Conservation (phyloP, 345 rosid species). For the Camelina sativa region DNA sequence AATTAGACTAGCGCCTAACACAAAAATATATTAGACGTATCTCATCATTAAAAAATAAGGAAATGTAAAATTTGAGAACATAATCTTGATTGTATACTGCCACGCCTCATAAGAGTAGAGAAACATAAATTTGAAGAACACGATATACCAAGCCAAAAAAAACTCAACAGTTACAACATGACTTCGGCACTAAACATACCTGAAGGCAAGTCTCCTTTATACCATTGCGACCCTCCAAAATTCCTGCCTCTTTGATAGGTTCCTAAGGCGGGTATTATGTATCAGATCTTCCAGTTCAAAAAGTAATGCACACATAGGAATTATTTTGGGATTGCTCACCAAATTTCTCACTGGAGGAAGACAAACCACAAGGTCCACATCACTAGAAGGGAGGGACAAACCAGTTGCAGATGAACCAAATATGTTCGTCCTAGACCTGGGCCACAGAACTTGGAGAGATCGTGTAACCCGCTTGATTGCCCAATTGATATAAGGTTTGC, state of each 20-base stretch:
- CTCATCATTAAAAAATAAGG: slow-evolving; percentile 6
- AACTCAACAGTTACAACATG: slow-evolving; percentile 13
- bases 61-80: slow-evolving; percentile 8
- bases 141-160: slow-evolving; percentile 18
- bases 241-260: slow-evolving; percentile 99
- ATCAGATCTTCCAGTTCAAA: slow-evolving; percentile 44
- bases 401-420: slow-evolving; percentile 98
- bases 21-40: slow-evolving; percentile 18
- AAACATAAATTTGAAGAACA: slow-evolving; percentile 15
- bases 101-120: slow-evolving; percentile 1
- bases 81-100: slow-evolving; percentile 1
- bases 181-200: slow-evolving; percentile 54
- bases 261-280: slow-evolving; percentile 55
- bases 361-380: slow-evolving; percentile 97
- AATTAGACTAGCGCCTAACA: slow-evolving; percentile 11
- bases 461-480: slow-evolving; percentile 93
- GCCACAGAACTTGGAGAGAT: slow-evolving; percentile 98
- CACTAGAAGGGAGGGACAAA: slow-evolving; percentile 94
- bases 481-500: slow-evolving; percentile 93
- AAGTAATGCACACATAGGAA: slow-evolving; percentile 30
- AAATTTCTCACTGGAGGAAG: slow-evolving; percentile 98
- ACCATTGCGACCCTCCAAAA: slow-evolving; percentile 99
- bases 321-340: slow-evolving; percentile 53
- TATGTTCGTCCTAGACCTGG: slow-evolving; percentile 88
- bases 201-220: slow-evolving; percentile 99